Conservation (phyloP, 768 basidiomycete species). For the Boletus barrowsii region DNA sequence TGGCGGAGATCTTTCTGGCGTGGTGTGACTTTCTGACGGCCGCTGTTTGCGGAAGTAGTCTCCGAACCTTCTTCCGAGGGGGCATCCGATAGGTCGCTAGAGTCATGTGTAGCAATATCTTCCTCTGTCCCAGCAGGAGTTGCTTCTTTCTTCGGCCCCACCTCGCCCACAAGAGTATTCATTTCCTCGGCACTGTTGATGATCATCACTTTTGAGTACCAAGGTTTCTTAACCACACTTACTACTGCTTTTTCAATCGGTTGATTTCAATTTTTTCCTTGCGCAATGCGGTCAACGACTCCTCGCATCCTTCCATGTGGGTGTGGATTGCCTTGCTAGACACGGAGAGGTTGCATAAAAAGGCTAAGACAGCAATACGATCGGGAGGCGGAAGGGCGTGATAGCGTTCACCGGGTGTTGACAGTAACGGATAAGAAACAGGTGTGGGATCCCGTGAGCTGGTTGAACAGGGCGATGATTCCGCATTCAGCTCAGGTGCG, state of each 20-base stretch:
- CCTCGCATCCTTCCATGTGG: slow-evolving; percentile 89
- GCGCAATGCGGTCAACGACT: slow-evolving; percentile 84
- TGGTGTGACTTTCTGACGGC: slow-evolving; percentile 41
- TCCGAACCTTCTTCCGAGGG: slow-evolving; percentile 63
- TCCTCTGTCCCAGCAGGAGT: slow-evolving; percentile 42
- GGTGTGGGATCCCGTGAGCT: slow-evolving; percentile 51
- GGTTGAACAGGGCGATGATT: slow-evolving; percentile 43
- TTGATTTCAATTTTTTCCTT: slow-evolving; percentile 97
- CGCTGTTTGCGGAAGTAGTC: slow-evolving; percentile 43
- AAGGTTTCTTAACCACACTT: slow-evolving; percentile 34
- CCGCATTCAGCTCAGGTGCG: slow-evolving; percentile 48
- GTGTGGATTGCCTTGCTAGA: slow-evolving; percentile 86
- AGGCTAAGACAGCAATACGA: slow-evolving; percentile 81
- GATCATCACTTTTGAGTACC: slow-evolving; percentile 11
- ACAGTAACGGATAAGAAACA: slow-evolving; percentile 36
- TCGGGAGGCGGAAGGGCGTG: slow-evolving; percentile 68
- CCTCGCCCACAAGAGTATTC: slow-evolving; percentile 56
- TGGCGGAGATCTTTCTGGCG: slow-evolving; percentile 53
- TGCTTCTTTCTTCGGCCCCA: slow-evolving; percentile 46
- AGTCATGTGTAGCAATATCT: slow-evolving; percentile 60
- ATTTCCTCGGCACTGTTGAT: slow-evolving; percentile 67
- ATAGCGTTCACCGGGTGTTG: slow-evolving; percentile 69
- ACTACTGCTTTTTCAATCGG: slow-evolving; percentile 85
- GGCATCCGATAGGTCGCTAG: slow-evolving; percentile 72
- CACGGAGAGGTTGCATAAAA: slow-evolving; percentile 86